Evolutionary conservation across 768 basidiomycete species (phyloP).

Genomic region (Hypholoma fasciculare): DNA sequence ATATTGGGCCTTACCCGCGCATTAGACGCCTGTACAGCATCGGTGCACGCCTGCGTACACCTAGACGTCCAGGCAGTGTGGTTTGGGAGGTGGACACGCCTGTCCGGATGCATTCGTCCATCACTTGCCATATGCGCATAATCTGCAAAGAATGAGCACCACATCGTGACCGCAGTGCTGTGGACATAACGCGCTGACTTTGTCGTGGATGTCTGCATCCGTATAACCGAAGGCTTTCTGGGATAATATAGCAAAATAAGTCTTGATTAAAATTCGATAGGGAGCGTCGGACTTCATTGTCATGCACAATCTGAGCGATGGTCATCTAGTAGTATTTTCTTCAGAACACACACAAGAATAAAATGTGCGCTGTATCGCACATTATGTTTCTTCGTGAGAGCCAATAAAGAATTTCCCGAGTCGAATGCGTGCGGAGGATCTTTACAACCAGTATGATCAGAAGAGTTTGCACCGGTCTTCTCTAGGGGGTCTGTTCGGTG

Average conservation of each 20-base stretch:
- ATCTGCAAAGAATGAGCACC: slow-evolving; percentile 31
- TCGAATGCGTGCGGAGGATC: slow-evolving; percentile 85
- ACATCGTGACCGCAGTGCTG: neutral
- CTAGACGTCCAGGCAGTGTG: slow-evolving; percentile 84
- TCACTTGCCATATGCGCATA: slow-evolving; percentile 83
- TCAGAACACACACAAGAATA: slow-evolving; percentile 1
- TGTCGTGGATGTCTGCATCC: slow-evolving; percentile 71
- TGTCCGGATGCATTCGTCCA: slow-evolving; percentile 88
- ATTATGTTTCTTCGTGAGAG: slow-evolving; percentile 78
- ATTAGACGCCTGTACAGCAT: slow-evolving; percentile 88
- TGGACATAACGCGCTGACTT: slow-evolving; percentile 41
- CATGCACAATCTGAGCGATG: slow-evolving; percentile 91
- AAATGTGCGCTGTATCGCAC: slow-evolving; percentile 42
- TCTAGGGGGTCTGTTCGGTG: neutral
- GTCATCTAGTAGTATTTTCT: slow-evolving; percentile 61
- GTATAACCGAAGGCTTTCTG: slow-evolving; percentile 70
- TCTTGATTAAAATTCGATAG: neutral
- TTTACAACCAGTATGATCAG: slow-evolving; percentile 22
- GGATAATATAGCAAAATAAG: neutral
- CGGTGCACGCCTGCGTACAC: slow-evolving; percentile 80
- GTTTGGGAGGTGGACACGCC: slow-evolving; percentile 81
- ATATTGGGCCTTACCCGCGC: slow-evolving; percentile 59
- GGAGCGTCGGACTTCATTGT: slow-evolving; percentile 65
- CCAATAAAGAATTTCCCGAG: slow-evolving; percentile 72
- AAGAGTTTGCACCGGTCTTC: neutral